Evolutionary conservation across 2,329 filamentous ascomycete genomes (phyloP).

Genomic region (Apiospora saccharicola): DNA sequence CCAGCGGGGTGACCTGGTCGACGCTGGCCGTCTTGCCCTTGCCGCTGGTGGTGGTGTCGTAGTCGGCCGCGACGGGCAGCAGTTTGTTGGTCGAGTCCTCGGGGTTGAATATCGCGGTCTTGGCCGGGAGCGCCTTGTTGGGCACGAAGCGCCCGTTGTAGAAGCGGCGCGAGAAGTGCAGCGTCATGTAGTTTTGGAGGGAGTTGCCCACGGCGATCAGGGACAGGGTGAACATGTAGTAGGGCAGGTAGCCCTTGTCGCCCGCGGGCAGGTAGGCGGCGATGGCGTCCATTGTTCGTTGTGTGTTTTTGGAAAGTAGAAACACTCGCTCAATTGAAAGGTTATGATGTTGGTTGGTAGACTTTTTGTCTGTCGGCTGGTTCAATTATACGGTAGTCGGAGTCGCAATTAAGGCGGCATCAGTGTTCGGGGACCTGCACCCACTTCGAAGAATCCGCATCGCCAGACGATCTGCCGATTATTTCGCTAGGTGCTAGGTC

Average conservation of each 20-base stretch:
- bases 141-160: conserved; percentile 74
- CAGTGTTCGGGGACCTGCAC: background rate
- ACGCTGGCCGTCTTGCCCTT: conserved; percentile 53
- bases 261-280: conserved; percentile 50
- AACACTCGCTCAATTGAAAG: background rate
- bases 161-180: conserved; percentile 84
- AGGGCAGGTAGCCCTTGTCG: conserved; percentile 63
- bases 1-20: conserved; percentile 76
- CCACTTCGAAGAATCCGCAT: conserved; percentile 13
- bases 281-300: conserved; percentile 52
- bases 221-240: conserved; percentile 74
- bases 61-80: conserved; percentile 48
- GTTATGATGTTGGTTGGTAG: background rate
- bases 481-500: background rate
- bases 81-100: conserved; percentile 63
- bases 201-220: conserved; percentile 84
- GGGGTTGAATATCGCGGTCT: conserved; percentile 52
- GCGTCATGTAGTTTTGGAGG: conserved; percentile 81
- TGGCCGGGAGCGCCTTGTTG: conserved; percentile 54
- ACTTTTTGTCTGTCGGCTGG: background rate
- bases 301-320: background rate
- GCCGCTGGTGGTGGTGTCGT: conserved; percentile 30
- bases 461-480: conserved; percentile 17
- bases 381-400: background rate
- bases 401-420: background rate